Evolutionary conservation across 78 protist genomes (phyloP), one percentile per base, ranked within the genome.

Genomic region (Monosiga brevicollis): DNA sequence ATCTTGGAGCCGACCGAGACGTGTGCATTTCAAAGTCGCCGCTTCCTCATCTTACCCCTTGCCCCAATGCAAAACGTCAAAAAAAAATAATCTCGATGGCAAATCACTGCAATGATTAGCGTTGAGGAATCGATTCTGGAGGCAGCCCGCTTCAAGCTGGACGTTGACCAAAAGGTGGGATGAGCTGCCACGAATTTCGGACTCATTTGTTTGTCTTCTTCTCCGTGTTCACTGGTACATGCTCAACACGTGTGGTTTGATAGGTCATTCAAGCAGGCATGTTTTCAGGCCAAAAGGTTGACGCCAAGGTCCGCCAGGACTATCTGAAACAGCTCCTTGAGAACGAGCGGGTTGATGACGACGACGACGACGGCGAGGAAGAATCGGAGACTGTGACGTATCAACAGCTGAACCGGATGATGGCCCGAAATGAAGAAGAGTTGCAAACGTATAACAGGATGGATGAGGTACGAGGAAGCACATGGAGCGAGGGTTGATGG

Each of bases 81-180:
- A n/a, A n/a, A n/a, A n/a, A n/a, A n/a, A n/a, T n/a, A n/a, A n/a
- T n/a, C n/a, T n/a, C n/a, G n/a, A n/a, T n/a, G n/a, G n/a, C n/a
- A n/a, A n/a, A n/a, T n/a, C n/a, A n/a, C n/a, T n/a, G n/a, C n/a
- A n/a, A n/a, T n/a, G n/a, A n/a, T n/a, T n/a, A 49, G 94, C 20
- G 78, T 94, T 24, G 99, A 97, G 72, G 95, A 94, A 71, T 37
- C 89, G 36, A 89, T 96, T 37, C 73, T 96, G 15, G 96, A 91
- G 35, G 73, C 92, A 24, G 98, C 98, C 26, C 86, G 80, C 37
- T 78, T 76, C 54, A 96, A 96, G 87, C 78, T 93, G 78, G 86
- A 91, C 39, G n/a, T 93, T 24, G 97, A 95, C 81, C 91, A 93
- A 34, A 93, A 90, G 85, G 62, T 49, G 62, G n/a, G n/a, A n/a